Evolutionary conservation across 116 monocot genomes (phyloP), one percentile per base, ranked within the genome.

Genomic region (Phalaenopsis hybrid): DNA sequence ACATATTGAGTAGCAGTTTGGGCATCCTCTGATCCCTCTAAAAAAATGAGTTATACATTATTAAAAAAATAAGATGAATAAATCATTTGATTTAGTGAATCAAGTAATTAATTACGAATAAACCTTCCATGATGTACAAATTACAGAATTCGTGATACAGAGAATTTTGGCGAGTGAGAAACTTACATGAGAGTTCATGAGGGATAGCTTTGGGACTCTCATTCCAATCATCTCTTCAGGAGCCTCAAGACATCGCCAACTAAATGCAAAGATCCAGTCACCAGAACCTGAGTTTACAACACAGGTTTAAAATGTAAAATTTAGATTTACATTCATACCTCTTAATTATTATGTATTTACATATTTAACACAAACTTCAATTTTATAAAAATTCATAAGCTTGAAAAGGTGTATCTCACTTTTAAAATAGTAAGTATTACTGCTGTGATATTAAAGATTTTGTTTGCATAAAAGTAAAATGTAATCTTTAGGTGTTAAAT

Each of bases 161-260:
- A 23, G 65, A 65, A 65, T 23, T 21, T 21, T 21, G 21, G 65
- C 21, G 25, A 25, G 37, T 23, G 25, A 3, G 7, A 31, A 63
- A 23, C 63, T 63, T 23, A 63, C 63, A 63, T 5, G 0, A 63
- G n/a, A 13, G 63, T n/a, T 63, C 18, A 23, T 4, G 3, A 63
- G 63, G 23, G n/a, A 18, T 63, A 6, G 18, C 63, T 63, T 23
- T n/a, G 11, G 63, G 63, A 34, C 18, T 34, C 58, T 17, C 28
- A 18, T 1, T 34, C 28, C 10, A 37, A 76, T 88, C 80, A 89
- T 79, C 81, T 91, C 75, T 81, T 84, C 41, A 94, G 44, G 74
- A 94, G 86, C 83, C 87, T 94, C 77, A 96, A 82, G n/a, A 96
- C 86, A 85, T 96, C 96, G 5, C 96, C 96, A 10, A 96, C 92